Conservation (phyloP, 1,139 yeast species). For the Candida mesenterica region DNA sequence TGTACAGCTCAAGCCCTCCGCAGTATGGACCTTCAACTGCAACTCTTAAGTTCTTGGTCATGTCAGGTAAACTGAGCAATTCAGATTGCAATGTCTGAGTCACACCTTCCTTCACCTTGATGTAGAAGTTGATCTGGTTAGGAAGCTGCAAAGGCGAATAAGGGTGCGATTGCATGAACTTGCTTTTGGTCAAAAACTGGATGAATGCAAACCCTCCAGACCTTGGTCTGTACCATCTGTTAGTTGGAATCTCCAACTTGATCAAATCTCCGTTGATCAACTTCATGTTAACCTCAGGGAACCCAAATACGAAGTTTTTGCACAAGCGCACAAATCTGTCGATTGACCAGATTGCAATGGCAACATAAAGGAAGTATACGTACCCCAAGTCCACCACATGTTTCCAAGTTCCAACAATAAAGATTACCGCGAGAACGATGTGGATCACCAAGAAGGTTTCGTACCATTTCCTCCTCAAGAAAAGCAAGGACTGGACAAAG, state of each 20-base stretch:
- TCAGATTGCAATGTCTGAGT: constrained; percentile 29
- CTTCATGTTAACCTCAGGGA: constrained; percentile 34
- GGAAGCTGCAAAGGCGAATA: constrained; percentile 27
- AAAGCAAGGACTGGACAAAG: constrained; percentile 35
- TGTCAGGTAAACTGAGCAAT: constrained; percentile 22
- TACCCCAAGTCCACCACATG: constrained; percentile 44
- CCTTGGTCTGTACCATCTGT: constrained; percentile 38
- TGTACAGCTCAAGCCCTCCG: constrained; percentile 23
- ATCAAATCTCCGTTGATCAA: constrained; percentile 40
- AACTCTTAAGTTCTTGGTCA: constrained; percentile 28
- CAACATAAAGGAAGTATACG: constrained; percentile 36
- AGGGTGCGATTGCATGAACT: constrained; percentile 45
- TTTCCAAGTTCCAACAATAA: constrained; percentile 41
- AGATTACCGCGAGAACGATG: constrained; percentile 39
- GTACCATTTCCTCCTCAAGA: constrained; percentile 42
- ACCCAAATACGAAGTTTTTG: constrained; percentile 37
- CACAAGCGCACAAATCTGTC: constrained; percentile 41
- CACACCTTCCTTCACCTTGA: constrained; percentile 39
- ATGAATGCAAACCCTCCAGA: constrained; percentile 56
- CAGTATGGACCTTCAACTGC: constrained; percentile 51
- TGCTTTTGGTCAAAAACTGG: constrained; percentile 35
- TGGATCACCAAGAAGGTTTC: constrained; percentile 43
- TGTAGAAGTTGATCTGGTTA: constrained; percentile 29
- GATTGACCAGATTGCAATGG: constrained; percentile 42
- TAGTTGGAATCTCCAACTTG: constrained; percentile 40